Evolutionary conservation across 2,329 filamentous ascomycete genomes (phyloP).

Genomic region (Calonectria pauciramosa): DNA sequence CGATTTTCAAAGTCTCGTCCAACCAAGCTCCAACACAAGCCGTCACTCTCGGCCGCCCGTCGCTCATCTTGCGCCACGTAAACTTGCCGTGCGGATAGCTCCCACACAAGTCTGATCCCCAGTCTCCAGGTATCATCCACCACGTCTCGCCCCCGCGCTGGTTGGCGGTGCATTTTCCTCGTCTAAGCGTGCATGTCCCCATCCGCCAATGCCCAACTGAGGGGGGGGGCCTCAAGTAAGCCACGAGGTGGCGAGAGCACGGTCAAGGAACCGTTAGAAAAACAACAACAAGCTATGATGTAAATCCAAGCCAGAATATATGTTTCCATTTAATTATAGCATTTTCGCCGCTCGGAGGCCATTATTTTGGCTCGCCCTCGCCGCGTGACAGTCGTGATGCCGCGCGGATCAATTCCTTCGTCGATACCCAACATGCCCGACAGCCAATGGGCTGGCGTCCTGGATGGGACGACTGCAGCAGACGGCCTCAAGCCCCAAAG

Average conservation of each 20-base stretch:
- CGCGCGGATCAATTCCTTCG: not conserved
- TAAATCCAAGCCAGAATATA: not conserved
- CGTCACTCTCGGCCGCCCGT: not conserved
- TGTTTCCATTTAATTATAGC: not conserved
- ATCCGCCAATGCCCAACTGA: constrained; percentile 3
- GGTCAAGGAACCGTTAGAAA: not conserved
- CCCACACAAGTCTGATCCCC: not conserved
- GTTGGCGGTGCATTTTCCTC: not conserved
- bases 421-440: constrained; percentile 6
- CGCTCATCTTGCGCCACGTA: not conserved
- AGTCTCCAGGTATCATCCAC: not conserved
- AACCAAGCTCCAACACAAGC: not conserved
- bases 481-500: constrained; percentile 2
- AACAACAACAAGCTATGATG: not conserved
- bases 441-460: not conserved
- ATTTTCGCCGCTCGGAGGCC: not conserved
- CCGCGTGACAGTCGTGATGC: not conserved
- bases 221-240: not conserved
- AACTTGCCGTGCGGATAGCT: constrained; percentile 1
- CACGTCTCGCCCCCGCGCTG: not conserved
- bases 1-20: not conserved
- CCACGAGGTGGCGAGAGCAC: not conserved
- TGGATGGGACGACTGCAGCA: not conserved
- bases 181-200: constrained; percentile 1
- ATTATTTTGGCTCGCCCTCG: not conserved